A percentile compares a stretch with the other conserved stretches of the same genome.
phyloP scores from a whole-genome alignment of 257 asterid genomes.

The Gynochthodes officinalis region DNA sequence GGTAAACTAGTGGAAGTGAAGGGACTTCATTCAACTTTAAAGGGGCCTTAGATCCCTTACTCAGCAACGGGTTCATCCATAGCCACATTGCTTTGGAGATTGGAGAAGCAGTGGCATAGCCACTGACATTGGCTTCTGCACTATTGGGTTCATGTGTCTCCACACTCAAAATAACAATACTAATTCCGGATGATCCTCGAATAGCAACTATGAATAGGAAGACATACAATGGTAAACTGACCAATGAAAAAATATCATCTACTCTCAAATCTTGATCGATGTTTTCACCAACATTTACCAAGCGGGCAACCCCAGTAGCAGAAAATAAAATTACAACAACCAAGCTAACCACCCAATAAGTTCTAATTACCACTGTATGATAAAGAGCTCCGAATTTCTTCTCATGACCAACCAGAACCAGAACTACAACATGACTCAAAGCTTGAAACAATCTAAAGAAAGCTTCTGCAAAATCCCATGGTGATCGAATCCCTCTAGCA shows the following conservation, averaged over 20 bases:
- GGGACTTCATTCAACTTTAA: conserved; percentile 57
- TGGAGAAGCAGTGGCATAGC: conserved; percentile 51
- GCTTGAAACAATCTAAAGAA: conserved; percentile 38
- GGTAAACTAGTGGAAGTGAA: conserved; percentile 39
- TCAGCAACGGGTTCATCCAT: conserved; percentile 65
- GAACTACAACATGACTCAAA: conserved; percentile 28
- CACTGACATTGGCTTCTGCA: conserved; percentile 36
- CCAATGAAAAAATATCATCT: conserved; percentile 42
- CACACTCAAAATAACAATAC: conserved; percentile 8
- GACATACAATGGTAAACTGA: conserved; percentile 34
- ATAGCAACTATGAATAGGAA: conserved; percentile 38
- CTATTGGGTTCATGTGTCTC: conserved; percentile 16
- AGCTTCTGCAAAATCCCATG: conserved; percentile 40
- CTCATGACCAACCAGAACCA: conserved; percentile 45
- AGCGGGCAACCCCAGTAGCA: conserved; percentile 32
- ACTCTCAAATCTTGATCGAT: conserved; percentile 24
- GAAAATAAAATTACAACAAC: conserved; percentile 21
- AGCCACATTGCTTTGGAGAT: conserved; percentile 46
- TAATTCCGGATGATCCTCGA: conserved; percentile 34
- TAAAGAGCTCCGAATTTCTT: conserved; percentile 38
- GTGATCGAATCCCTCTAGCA: conserved; percentile 25
- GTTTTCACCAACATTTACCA: conserved; percentile 15
- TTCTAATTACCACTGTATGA: conserved; percentile 35
- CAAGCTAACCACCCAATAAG: conserved; percentile 26
- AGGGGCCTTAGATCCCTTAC: conserved; percentile 46